Base-by-base conservation (phyloP, 208 protist genomes). In the Trypanosoma cruzi region DNA sequence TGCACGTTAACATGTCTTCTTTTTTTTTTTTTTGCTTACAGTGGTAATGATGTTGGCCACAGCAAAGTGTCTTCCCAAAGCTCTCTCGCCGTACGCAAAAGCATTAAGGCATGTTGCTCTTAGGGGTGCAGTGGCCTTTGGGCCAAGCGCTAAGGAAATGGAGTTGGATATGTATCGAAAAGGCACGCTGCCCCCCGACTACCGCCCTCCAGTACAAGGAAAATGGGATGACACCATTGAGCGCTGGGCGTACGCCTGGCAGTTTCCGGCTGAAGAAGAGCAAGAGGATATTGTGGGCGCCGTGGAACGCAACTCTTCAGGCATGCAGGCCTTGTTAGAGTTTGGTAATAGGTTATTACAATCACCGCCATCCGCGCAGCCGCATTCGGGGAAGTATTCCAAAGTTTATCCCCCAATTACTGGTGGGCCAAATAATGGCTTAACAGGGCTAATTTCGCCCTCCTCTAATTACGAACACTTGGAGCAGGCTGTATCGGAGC, bases 181-280 rank as follows among this genome's bases (percentile, higher is more conserved):
- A 29, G 88, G 86, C 0, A 82, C 79, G 4, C 85, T 97, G 4
- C 89, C 88, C 0, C 80, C 89, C 0, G 92, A 97, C 54, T 97
- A 97, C 73, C 75, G 84, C 4, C 92, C 92, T 0, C 89, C 89
- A 14, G 86, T 81, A 40, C 88, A 94, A 28, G 89, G 88, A 5
- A 91, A 90, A 71, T 97, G 92, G 89, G 92, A 97, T 68, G 92
- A 97, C 72, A 95, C 89, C 20, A 94, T 95, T 55, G 89, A 97
- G 72, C 87, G 92, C 3, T 97, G 92, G 89, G 84, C 92, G 13
- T 95, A 97, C 60, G 92, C 92, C 18, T 97, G 92, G 89, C 92
- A 97, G 69, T 95, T 91, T 71, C 92, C 92, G 5, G 89, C 89
- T n/a, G 81, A 86, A 59, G 89, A 97, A 55, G 86, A 88, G 28